Evolutionary conservation across 2,329 filamentous ascomycete species (phyloP), one percentile per base, ranked within the genome.

Genomic region (Endoconidiophora polonica): DNA sequence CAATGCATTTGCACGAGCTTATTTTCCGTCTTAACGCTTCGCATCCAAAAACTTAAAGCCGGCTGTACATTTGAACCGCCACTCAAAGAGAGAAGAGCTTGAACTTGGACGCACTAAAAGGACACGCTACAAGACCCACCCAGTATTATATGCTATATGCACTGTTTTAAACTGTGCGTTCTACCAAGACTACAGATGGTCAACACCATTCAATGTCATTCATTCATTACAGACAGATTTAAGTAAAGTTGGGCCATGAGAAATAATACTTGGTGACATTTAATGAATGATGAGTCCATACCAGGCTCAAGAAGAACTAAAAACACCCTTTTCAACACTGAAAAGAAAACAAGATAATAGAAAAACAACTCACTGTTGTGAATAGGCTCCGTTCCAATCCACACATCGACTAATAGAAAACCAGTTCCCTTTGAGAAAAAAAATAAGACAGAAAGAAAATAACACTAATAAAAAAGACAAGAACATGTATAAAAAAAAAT

Each of bases 41-140:
- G 29, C 29, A 33, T 9, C 29, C 29, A 33, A 33, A 33, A 33
- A 33, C 9, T 3, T 12, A 1, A 33, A 33, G 29, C 29, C 6
- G 7, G 12, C 29, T 33, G 29, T 9, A 18, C 16, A 33, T 9
- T 33, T 33, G 29, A 33, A 33, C 29, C 29, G 29, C 9, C 9
- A 12, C 29, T 33, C 29, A 18, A 18, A 33, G 9, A 9, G 9
- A 33, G 29, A 33, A 33, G 16, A 33, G 29, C 12, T 33, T 33
- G 1, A 33, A 12, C 26, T 33, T 10, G 43, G 23, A 16, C 29
- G 24, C 24, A 22, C 20, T 48, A 40, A 53, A 40, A 53, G 51
- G 51, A 53, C 51, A 53, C 51, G 51, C 51, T 49, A 23, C 22
- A 33, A 16, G n/a, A 37, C 20, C 46, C 51, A 44, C 41, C 46